Evolutionary conservation across 805 yeast species (phyloP).

Genomic region (Myxozyma vanderwaltii): DNA sequence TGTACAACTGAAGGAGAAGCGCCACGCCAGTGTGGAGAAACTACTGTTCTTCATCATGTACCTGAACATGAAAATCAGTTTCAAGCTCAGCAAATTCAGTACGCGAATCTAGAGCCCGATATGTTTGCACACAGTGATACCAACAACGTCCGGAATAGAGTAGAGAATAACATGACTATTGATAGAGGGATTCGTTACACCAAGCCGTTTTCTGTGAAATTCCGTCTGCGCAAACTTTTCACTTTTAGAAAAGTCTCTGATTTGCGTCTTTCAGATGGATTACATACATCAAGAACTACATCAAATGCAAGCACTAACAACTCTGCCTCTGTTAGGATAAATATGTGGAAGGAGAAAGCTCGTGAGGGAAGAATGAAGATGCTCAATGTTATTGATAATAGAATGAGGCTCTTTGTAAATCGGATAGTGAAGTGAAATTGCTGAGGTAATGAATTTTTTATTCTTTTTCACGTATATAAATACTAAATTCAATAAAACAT

Average conservation of each 20-base stretch:
- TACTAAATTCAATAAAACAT: too few relatives aligned
- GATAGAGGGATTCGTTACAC: not conserved
- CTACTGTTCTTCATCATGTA: conserved; percentile 4
- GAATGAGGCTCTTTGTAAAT: not conserved
- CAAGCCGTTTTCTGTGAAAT: not conserved
- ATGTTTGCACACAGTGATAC: not conserved
- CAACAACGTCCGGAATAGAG: not conserved
- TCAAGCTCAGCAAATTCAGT: not conserved
- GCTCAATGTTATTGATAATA: not conserved
- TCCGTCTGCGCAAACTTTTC: not conserved
- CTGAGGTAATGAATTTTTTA: not conserved
- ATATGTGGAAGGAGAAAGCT: not conserved
- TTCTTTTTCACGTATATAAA: too few relatives aligned
- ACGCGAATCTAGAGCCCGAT: conserved; percentile 5
- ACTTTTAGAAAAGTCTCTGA: not conserved
- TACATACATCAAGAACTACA: not conserved
- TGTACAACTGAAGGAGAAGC: not conserved
- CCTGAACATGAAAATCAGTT: not conserved
- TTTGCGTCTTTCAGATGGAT: not conserved
- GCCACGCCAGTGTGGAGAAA: not conserved
- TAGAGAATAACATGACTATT: not conserved
- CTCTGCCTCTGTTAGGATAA: not conserved
- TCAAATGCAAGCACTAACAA: not conserved
- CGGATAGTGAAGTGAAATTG: not conserved
- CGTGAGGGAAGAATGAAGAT: not conserved